phyloP scores from a whole-genome alignment of 306 rosid genomes.

The Sphenostylis stenocarpa region DNA sequence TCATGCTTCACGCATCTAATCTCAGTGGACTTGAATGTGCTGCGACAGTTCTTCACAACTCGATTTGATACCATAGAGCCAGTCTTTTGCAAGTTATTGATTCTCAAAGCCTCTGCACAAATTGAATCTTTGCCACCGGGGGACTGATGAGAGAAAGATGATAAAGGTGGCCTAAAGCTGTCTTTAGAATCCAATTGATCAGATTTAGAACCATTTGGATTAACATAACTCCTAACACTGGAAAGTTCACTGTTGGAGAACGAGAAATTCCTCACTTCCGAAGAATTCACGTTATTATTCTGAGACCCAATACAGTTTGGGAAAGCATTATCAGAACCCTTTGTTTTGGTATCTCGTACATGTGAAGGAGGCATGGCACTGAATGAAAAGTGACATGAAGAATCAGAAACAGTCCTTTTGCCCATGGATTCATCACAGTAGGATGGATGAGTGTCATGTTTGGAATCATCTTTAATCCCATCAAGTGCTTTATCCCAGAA shows the following conservation, averaged over 20 bases:
- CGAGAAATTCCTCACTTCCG: conserved; percentile 32
- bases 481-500: conserved; percentile 69
- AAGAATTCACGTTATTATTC: conserved; percentile 31
- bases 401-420: conserved; percentile 43
- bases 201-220: conserved; percentile 31
- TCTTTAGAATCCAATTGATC: conserved; percentile 39
- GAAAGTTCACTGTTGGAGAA: conserved; percentile 39
- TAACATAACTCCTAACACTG: conserved; percentile 17
- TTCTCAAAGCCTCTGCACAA: conserved; percentile 40
- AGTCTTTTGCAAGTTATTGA: conserved; percentile 39
- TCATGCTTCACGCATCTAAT: conserved; percentile 24
- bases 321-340: conserved; percentile 34
- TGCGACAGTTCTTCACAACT: conserved; percentile 32
- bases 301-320: conserved; percentile 29
- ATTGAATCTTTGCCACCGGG: conserved; percentile 36
- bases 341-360: conserved; percentile 36
- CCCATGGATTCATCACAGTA: conserved; percentile 30
- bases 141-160: conserved; percentile 33
- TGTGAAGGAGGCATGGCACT: conserved; percentile 42
- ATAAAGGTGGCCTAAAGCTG: conserved; percentile 37
- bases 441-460: conserved; percentile 26
- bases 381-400: conserved; percentile 45
- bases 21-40: conserved; percentile 42
- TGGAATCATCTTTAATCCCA: conserved; percentile 34
- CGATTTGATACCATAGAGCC: conserved; percentile 43